Percentiles rank a stretch among this genome's conserved stretches.
These are phyloP conservation scores for Colletotrichum sp. DNA, from an alignment of 2,329 filamentous ascomycete genomes.

Conservation along the genomic window DNA sequence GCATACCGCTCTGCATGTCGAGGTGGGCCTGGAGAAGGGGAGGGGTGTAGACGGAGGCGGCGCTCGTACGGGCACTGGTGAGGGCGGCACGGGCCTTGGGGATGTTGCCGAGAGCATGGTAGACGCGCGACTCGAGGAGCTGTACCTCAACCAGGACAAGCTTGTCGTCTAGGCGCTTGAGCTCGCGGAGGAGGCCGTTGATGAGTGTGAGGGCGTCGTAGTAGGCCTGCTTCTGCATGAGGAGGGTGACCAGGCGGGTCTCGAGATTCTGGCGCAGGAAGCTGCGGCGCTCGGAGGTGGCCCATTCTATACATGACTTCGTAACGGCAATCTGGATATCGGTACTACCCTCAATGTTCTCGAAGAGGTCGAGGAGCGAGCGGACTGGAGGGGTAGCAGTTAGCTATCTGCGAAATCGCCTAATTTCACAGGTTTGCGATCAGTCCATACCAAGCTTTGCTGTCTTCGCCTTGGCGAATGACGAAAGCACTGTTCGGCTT, in stretches of 20 bases:
- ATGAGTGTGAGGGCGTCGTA: conserved; percentile 97
- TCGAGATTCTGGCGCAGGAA: conserved; percentile 97
- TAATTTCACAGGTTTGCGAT: neutral
- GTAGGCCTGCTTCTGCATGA: conserved; percentile 97
- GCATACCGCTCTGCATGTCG: conserved; percentile 99
- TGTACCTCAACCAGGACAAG: conserved; percentile 97
- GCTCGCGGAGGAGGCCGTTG: conserved; percentile 93
- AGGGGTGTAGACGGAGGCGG: conserved; percentile 96
- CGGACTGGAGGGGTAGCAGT: conserved; percentile 68
- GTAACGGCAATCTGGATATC: conserved; percentile 95
- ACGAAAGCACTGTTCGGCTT: conserved; percentile 89
- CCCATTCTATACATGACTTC: conserved; percentile 99
- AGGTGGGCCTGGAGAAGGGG: conserved; percentile 93
- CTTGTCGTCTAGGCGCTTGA: conserved; percentile 98
- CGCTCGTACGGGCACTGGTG: conserved; percentile 91
- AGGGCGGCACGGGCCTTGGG: conserved; percentile 94
- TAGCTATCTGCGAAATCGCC: neutral
- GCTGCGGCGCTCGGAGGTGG: conserved; percentile 88
- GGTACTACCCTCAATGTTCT: conserved; percentile 90
- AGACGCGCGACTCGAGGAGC: conserved; percentile 94
- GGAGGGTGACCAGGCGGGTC: conserved; percentile 89
- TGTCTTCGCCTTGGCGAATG: conserved; percentile 98
- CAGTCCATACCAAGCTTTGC: conserved; percentile 84
- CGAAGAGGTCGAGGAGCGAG: conserved; percentile 94
- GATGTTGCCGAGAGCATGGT: conserved; percentile 96